Evolutionary conservation across 352 stramenopile genomes (phyloP), one percentile per base, ranked within the genome.

Genomic region (Globisporangium splendens): DNA sequence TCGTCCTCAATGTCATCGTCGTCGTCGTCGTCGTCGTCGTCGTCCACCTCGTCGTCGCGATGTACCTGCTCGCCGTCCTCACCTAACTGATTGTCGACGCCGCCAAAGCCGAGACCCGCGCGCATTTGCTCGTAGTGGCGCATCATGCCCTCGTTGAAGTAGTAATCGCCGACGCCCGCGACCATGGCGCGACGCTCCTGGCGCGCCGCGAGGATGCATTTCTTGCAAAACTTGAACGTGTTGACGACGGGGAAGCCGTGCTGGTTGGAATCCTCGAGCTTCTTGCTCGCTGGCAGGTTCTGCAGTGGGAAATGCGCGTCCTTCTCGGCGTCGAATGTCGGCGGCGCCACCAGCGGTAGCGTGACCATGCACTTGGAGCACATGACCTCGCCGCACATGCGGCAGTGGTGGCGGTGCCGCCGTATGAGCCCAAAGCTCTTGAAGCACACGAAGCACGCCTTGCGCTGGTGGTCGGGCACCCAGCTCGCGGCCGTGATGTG

Each of bases 371-470:
- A 91, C 17, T 69, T 69, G 17, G 71, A 77, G 52, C 80, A 90
- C 62, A 90, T 84, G 50, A 89, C 80, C 54, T 90, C 78, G 15
- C 80, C 83, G 20, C 83, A 92, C 78, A 89, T 86, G 17, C 83
- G 83, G 47, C 83, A 91, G 60, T 89, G 78, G 54, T 92, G 83
- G 1, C 83, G 80, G 21, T 84, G 77, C 31, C 75, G 69, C 31
- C 79, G 75, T 33, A 89, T 61, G 47, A 86, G 70, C 1, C 76
- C 65, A 46, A 91, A 88, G 53, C 73, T 86, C 64, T 88, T 89
- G 54, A 88, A 78, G 47, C 81, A 91, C 52, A 83, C 75, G 51
- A 75, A 83, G 54, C 73, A 86, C 11, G 73, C 68, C 60, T 86
- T 89, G 31, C 77, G 74, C 50, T 84, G 64, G 47, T 73, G 62